A percentile compares a stretch with the other conserved stretches of the same genome.
These are phyloP conservation scores for Cercospora janseana DNA, from an alignment of 2,329 filamentous ascomycete species.

Conservation along the genomic window DNA sequence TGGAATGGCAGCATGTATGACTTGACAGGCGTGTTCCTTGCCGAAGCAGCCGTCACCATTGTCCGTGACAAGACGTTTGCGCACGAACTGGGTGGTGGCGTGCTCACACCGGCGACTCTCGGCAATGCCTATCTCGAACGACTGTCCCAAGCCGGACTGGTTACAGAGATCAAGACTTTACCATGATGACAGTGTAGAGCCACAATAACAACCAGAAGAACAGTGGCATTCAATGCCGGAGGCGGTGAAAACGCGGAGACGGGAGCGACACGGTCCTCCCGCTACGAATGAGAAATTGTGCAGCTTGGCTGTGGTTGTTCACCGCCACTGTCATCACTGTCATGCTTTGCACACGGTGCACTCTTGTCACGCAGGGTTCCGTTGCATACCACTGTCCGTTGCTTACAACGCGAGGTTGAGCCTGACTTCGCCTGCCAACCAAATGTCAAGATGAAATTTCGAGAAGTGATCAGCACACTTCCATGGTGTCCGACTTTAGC, in stretches of 20 bases:
- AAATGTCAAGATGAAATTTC: constrained; percentile 4
- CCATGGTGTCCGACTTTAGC: not conserved
- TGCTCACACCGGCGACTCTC: constrained; percentile 70
- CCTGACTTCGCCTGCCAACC: constrained; percentile 3
- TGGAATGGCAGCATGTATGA: constrained; percentile 64
- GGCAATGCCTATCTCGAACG: constrained; percentile 66
- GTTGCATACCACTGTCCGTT: constrained; percentile 8
- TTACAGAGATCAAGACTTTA: constrained; percentile 51
- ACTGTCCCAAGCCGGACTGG: constrained; percentile 60
- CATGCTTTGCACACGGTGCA: not conserved
- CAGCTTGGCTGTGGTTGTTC: constrained; percentile 18
- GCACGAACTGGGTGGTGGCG: constrained; percentile 60
- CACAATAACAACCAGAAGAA: not conserved
- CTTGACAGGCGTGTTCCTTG: constrained; percentile 64
- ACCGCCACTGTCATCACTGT: constrained; percentile 17
- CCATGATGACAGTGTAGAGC: constrained; percentile 25
- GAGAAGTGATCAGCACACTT: constrained; percentile 5
- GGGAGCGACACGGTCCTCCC: constrained; percentile 15
- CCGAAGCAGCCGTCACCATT: constrained; percentile 64
- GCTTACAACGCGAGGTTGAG: constrained; percentile 1
- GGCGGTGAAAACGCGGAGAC: constrained; percentile 9
- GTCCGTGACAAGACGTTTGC: constrained; percentile 56
- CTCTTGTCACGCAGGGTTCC: constrained; percentile 17
- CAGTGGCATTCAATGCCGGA: constrained; percentile 7
- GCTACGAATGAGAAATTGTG: constrained; percentile 9